A percentile compares a stretch with the other conserved stretches of the same genome.
Evolutionary conservation across 352 stramenopile genomes (phyloP).

Genomic region (Globisporangium spiculum): DNA sequence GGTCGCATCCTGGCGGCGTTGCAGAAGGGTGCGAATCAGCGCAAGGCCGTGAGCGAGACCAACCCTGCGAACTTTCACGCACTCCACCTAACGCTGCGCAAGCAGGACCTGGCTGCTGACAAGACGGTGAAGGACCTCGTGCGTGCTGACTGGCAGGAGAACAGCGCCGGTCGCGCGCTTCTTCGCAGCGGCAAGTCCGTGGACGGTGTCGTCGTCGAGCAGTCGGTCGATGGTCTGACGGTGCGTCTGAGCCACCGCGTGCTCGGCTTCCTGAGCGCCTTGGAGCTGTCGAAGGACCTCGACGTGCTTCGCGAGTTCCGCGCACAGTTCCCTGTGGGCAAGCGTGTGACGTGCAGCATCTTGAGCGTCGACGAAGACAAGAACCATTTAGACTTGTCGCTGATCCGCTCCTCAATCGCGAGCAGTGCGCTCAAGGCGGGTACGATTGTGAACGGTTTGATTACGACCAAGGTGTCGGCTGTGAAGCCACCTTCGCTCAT

Average conservation of each 20-base stretch:
- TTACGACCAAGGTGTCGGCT: slow-evolving; percentile 69
- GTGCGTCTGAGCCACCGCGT: slow-evolving; percentile 78
- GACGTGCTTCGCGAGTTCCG: slow-evolving; percentile 56
- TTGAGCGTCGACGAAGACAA: slow-evolving; percentile 68
- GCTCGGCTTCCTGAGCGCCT: slow-evolving; percentile 49
- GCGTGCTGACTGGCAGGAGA: slow-evolving; percentile 76
- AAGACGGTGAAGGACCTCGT: slow-evolving; percentile 42
- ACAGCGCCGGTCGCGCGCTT: slow-evolving; percentile 64
- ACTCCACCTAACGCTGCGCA: slow-evolving; percentile 68
- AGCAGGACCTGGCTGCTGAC: slow-evolving; percentile 39
- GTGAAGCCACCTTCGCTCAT: slow-evolving; percentile 82
- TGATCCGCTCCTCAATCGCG: slow-evolving; percentile 41
- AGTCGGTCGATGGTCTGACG: slow-evolving; percentile 46
- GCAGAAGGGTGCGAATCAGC: slow-evolving; percentile 82
- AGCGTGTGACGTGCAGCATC: slow-evolving; percentile 65
- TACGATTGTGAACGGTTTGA: slow-evolving; percentile 59
- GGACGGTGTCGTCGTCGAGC: slow-evolving; percentile 71
- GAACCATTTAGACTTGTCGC: slow-evolving; percentile 70
- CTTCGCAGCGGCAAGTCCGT: slow-evolving; percentile 53
- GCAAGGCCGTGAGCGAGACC: slow-evolving; percentile 71
- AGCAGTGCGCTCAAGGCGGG: slow-evolving; percentile 33
- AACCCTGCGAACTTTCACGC: slow-evolving; percentile 77
- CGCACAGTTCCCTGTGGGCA: slow-evolving; percentile 73
- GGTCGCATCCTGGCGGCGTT: slow-evolving; percentile 66
- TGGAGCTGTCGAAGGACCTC: slow-evolving; percentile 71